These are phyloP conservation scores for Ophiostoma ips DNA, from an alignment of 2,329 filamentous ascomycete genomes.

Conservation along the genomic window DNA sequence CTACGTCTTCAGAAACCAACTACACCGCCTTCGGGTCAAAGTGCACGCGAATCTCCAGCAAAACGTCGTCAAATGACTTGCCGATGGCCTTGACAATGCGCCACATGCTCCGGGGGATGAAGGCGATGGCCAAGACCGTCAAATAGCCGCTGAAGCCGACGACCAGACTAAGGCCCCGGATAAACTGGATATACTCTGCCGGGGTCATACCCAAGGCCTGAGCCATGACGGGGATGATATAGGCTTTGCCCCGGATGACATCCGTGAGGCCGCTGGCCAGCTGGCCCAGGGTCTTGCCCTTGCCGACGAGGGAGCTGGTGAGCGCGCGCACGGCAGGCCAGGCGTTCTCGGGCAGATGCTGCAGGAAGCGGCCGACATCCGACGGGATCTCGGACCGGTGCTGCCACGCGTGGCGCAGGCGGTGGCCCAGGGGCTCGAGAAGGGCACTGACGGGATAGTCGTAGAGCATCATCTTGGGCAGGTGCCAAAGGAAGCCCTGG, in stretches of 20 bases:
- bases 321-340: constrained; percentile 18
- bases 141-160: not conserved
- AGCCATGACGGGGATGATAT: too few species aligned
- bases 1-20: not conserved
- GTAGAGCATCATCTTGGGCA: constrained; percentile 1
- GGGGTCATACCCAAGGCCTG: constrained; percentile 13
- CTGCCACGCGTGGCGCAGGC: constrained; percentile 13
- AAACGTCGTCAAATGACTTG: not conserved
- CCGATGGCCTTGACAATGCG: constrained; percentile 1
- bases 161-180: not conserved
- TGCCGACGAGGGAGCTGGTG: not conserved
- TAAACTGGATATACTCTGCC: too few species aligned
- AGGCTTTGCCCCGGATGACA: not conserved
- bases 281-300: constrained; percentile 10
- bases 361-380: not conserved
- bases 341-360: constrained; percentile 11
- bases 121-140: not conserved
- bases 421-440: not conserved
- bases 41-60: constrained; percentile 4
- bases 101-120: constrained; percentile 5
- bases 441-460: not conserved
- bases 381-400: constrained; percentile 16
- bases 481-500: not conserved
- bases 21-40: constrained; percentile 7
- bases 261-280: not conserved